A percentile compares a stretch with the other conserved stretches of the same genome.
Evolutionary conservation across 352 stramenopile species (phyloP).

Genomic region (Globisporangium iwayamae): DNA sequence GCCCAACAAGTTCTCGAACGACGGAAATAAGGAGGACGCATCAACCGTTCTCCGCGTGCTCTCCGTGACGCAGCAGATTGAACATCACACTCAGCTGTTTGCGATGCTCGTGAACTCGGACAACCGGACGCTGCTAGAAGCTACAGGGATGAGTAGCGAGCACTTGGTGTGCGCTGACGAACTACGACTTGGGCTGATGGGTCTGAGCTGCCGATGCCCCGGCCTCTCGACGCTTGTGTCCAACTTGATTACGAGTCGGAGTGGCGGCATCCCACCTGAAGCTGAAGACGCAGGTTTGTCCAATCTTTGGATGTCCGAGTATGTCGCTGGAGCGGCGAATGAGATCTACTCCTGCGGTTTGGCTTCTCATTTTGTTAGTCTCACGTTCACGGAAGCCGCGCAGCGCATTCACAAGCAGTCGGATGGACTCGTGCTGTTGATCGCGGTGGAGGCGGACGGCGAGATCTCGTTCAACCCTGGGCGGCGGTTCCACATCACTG

Average conservation of each 20-base stretch:
- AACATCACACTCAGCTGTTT: slow-evolving; percentile 67
- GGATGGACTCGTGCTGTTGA: slow-evolving; percentile 66
- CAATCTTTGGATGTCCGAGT: slow-evolving; percentile 62
- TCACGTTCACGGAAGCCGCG: slow-evolving; percentile 74
- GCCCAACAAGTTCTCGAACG: slow-evolving; percentile 77
- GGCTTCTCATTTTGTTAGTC: slow-evolving; percentile 47
- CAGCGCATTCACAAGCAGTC: slow-evolving; percentile 70
- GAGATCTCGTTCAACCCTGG: slow-evolving; percentile 77
- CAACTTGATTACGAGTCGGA: slow-evolving; percentile 80
- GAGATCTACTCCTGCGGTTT: slow-evolving; percentile 80
- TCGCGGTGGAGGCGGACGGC: slow-evolving; percentile 65
- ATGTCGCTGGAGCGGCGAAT: slow-evolving; percentile 70
- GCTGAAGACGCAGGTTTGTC: not conserved
- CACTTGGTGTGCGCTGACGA: slow-evolving; percentile 81
- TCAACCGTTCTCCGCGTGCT: slow-evolving; percentile 79
- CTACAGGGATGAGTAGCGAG: slow-evolving; percentile 60
- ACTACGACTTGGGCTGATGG: slow-evolving; percentile 80
- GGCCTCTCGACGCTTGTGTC: slow-evolving; percentile 81
- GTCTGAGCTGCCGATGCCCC: slow-evolving; percentile 76
- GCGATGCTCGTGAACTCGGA: slow-evolving; percentile 84
- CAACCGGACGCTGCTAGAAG: slow-evolving; percentile 75
- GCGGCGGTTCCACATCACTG: slow-evolving; percentile 44
- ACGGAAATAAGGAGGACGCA: slow-evolving; percentile 79
- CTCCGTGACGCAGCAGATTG: slow-evolving; percentile 61
- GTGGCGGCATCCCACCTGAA: slow-evolving; percentile 30